phyloP scores from a whole-genome alignment of 371 early-diverging fungal species.

The Capniomyces stellatus region DNA sequence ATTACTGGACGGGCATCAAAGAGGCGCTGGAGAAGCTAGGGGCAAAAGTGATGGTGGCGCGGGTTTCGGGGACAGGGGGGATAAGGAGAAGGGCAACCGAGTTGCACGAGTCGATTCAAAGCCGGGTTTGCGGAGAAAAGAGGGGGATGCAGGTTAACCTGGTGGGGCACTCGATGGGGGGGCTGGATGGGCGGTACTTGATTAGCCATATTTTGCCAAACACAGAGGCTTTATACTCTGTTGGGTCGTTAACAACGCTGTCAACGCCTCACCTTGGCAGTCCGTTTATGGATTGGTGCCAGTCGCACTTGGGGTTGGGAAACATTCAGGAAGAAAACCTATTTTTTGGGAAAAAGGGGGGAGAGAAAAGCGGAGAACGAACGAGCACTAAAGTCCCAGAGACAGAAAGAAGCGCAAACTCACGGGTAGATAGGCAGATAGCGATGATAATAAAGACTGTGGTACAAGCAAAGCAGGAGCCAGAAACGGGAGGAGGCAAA shows the following conservation, averaged over 20 bases:
- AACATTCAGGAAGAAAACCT: slow-evolving; percentile 20
- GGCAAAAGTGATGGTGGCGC: slow-evolving; percentile 59
- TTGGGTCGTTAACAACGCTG: slow-evolving; percentile 63
- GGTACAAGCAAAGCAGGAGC: not conserved
- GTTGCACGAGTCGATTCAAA: slow-evolving; percentile 42
- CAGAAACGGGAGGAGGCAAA: not conserved
- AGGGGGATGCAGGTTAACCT: slow-evolving; percentile 53
- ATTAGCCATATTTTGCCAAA: slow-evolving; percentile 51
- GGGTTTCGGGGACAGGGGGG: slow-evolving; percentile 62
- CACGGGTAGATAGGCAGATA: not conserved
- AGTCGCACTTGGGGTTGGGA: slow-evolving; percentile 51
- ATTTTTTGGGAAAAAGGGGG: slow-evolving; percentile 10
- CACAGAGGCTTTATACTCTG: slow-evolving; percentile 25
- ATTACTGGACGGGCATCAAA: slow-evolving; percentile 78
- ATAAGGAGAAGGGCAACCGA: slow-evolving; percentile 60
- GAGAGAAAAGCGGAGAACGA: no score
- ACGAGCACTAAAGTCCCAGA: no score
- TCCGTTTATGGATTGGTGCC: slow-evolving; percentile 80
- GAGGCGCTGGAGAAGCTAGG: slow-evolving; percentile 64
- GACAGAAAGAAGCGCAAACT: not conserved
- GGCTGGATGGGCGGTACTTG: slow-evolving; percentile 71
- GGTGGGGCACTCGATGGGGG: slow-evolving; percentile 86
- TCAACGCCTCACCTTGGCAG: slow-evolving; percentile 85
- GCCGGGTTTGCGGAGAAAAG: slow-evolving; percentile 16
- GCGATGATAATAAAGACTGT: not conserved